Base-by-base conservation (phyloP, 805 yeast species). In the Kodamaea leandrae region DNA sequence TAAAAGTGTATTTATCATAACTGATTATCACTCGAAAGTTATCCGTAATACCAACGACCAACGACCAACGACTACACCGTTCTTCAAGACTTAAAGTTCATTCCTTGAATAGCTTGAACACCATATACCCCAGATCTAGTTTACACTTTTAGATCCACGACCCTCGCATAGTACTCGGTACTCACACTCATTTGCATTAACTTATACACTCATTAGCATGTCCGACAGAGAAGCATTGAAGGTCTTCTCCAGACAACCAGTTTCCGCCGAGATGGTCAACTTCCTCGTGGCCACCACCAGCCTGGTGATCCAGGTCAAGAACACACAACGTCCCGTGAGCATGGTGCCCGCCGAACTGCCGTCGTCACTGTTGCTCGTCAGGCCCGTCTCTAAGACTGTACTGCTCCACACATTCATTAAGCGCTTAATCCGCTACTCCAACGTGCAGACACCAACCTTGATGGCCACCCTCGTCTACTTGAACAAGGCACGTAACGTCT, bases 381-480 rank as follows among this genome's bases (percentile, higher is more conserved):
- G 56, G 25, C 61, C 64, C 4, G 50, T 59, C 18, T 35, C 37
- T 26, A 51, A 57, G 41, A 39, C 38, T 25, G 59, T 58, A 4
- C 47, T 65, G 4, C 68, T 87, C 34, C 65, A 66, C 32, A 64
- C 64, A 17, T 91, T 93, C 68, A 90, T 93, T 50, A 74, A 80
- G 45, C 77, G 74, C 19, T 68, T 91, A 47, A 82, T 91, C 52
- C 72, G 71, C 41, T 80, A 85, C 54, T 87, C 97, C 5, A 89
- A 90, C 60, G 98, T 91, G 30, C 96, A 89, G 64, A 86, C 96
- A 3, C 88, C 97, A 25, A 91, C 98, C 1, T 73, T 91, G 48
- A 91, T 93, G 98, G 82, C 97, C 15, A 77, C 96, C 4, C 72
- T 90, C 41, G 90, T 89, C 12, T 91, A 87, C 60, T 70, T 91